Base-by-base conservation (phyloP, 768 basidiomycete species). In the Tylopilus intermedius region DNA sequence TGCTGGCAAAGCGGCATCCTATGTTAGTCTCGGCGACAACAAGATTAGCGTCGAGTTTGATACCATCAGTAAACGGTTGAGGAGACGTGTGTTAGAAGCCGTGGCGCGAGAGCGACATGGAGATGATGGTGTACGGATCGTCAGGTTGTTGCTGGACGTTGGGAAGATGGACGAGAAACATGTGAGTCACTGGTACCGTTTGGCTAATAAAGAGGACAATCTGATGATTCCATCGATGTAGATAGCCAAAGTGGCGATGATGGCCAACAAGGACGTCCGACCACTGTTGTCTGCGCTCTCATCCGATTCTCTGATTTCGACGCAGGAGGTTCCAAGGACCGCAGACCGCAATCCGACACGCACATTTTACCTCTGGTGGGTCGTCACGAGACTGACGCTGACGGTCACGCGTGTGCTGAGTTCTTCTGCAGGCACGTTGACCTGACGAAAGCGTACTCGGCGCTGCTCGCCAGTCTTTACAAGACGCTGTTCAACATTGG, bases 121-220 rank as follows among this genome's bases (percentile, higher is more conserved):
- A 6, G 75, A 82, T 14, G 84, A 86, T 38, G 93, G 88, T 24
- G 84, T 94, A 5, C 78, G 94, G 49, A 85, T 97, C 42, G 67
- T 97, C 49, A 79, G 87, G 43, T 72, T 95, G 22, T 70, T 97
- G 32, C 65, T 90, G 49, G 83, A 87, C 52, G 84, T 83, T 5
- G 93, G 91, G 6, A 96, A 96, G 70, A 85, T 94, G 78, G 91
- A 94, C 58, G 95, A 96, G 71, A 93, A 94, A 66, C 90, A 93
- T 71, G 94, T 91, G 49, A 54, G 79, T 35, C 13, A 35, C 4
- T 58, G 33, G 9, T 15, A 9, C 13, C 22, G 4, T 51, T 38
- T 15, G 22, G 41, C 33, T 44, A 26, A 55, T 38, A 41, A 26
- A 29, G 22, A n/a, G 21, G 7, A 5, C 43, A 0, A 14, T 11